Evolutionary conservation across 371 early-diverging fungal genomes (phyloP).

Genomic region (Apophysomyces elegans): DNA sequence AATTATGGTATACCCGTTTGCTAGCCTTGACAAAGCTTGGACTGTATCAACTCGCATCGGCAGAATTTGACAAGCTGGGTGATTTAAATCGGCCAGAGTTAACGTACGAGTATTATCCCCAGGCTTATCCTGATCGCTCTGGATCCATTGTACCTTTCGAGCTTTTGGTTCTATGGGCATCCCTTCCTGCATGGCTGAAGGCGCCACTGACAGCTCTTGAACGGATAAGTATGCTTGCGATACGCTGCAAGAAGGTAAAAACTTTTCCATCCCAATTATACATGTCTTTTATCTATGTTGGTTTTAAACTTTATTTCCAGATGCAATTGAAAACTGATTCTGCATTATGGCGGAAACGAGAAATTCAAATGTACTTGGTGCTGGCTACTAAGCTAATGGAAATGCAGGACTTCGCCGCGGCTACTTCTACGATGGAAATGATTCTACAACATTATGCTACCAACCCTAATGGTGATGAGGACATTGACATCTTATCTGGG

Average conservation of each 20-base stretch:
- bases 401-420: constrained; percentile 52
- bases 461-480: constrained; percentile 16
- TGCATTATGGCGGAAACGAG: constrained; percentile 47
- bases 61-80: constrained; percentile 65
- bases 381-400: constrained; percentile 56
- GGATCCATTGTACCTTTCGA: constrained; percentile 63
- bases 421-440: constrained; percentile 42
- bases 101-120: constrained; percentile 46
- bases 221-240: constrained; percentile 53
- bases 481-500: constrained; percentile 56
- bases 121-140: constrained; percentile 18
- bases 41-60: constrained; percentile 61
- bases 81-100: constrained; percentile 55
- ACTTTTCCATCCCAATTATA: neutral
- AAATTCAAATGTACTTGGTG: constrained; percentile 58
- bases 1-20: constrained; percentile 61
- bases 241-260: constrained; percentile 57
- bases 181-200: constrained; percentile 57
- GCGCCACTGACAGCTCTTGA: constrained; percentile 53
- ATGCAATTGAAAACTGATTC: constrained; percentile 14
- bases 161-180: constrained; percentile 53
- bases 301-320: neutral
- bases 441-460: constrained; percentile 21
- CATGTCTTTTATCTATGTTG: neutral
- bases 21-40: constrained; percentile 58